Evolutionary conservation across 345 rosid genomes (phyloP).

Genomic region (Pistacia vera): DNA sequence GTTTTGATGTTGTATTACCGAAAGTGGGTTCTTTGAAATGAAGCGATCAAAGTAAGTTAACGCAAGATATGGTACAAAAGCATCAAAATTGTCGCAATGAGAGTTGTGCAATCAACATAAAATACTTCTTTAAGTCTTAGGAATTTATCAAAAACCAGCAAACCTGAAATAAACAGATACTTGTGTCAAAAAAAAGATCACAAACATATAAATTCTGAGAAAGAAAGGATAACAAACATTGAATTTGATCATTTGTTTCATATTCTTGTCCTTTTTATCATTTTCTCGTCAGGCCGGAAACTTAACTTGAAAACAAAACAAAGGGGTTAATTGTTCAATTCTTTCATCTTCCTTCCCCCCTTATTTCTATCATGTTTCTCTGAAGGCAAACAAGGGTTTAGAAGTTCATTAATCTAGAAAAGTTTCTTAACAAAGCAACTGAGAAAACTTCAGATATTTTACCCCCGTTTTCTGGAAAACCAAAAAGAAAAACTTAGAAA

Average conservation of each 20-base stretch:
- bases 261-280: too few relatives aligned
- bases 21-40: neutral
- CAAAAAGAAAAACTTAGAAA: too few relatives aligned
- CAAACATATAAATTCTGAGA: neutral
- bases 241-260: too few relatives aligned
- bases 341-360: neutral
- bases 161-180: neutral
- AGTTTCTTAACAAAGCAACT: too few relatives aligned
- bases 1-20: neutral
- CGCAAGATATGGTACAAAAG: constrained; percentile 8
- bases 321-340: neutral
- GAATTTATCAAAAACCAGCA: neutral
- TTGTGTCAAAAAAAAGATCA: too few relatives aligned
- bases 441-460: neutral
- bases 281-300: too few relatives aligned
- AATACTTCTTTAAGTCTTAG: neutral
- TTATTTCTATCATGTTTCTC: neutral
- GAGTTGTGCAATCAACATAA: neutral
- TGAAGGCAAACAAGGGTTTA: neutral
- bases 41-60: constrained; percentile 10
- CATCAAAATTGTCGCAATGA: neutral
- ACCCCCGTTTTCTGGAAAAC: too few relatives aligned
- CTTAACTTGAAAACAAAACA: neutral
- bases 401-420: neutral
- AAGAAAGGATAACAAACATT: neutral